phyloP scores from a whole-genome alignment of 208 protist species.

The Eutreptiella sp. region DNA sequence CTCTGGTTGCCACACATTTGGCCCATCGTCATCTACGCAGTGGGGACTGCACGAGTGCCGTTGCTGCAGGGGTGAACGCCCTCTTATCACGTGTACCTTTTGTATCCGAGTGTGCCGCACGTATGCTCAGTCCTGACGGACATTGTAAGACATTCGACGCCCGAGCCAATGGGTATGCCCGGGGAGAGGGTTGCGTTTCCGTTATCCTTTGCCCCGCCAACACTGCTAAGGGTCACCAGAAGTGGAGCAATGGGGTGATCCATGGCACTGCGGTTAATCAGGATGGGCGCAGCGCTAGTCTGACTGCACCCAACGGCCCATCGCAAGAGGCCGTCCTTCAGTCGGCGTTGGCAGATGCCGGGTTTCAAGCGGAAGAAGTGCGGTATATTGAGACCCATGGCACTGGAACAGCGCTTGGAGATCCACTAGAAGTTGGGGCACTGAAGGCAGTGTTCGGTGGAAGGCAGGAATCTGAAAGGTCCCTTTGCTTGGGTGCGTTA shows the following conservation, averaged over 20 bases:
- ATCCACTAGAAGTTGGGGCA: constrained; percentile 45
- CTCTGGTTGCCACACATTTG: constrained; percentile 55
- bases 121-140: constrained; percentile 40
- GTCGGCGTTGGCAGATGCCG: constrained; percentile 12
- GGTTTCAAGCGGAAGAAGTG: constrained; percentile 30
- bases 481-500: constrained; percentile 23
- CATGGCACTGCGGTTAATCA: constrained; percentile 44
- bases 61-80: constrained; percentile 36
- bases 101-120: constrained; percentile 30
- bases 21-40: constrained; percentile 34
- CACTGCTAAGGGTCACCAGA: neutral
- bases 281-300: constrained; percentile 39
- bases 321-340: constrained; percentile 37
- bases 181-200: constrained; percentile 51
- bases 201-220: constrained; percentile 44
- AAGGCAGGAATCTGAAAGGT: neutral
- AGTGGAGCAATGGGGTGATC: constrained; percentile 31
- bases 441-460: constrained; percentile 14
- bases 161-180: constrained; percentile 57
- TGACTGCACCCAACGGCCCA: constrained; percentile 34
- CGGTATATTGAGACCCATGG: constrained; percentile 45
- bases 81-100: constrained; percentile 32
- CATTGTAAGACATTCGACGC: constrained; percentile 59
- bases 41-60: neutral
- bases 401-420: constrained; percentile 43